phyloP scores from a whole-genome alignment of 2,329 filamentous ascomycete genomes.

The Cladophialophora exuberans region DNA sequence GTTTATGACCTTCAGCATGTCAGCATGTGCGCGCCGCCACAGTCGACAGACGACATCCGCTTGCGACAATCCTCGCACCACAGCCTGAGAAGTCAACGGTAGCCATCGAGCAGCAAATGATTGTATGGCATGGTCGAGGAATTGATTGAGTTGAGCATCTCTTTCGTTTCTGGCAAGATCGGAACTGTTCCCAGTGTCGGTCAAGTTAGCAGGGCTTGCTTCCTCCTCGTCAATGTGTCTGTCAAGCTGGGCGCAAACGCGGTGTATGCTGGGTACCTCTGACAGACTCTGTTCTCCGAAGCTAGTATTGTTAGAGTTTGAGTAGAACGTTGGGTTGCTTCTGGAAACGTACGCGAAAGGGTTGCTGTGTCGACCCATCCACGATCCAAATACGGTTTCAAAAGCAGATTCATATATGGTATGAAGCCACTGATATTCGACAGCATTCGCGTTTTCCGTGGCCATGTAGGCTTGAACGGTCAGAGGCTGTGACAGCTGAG shows the following conservation, averaged over 20 bases:
- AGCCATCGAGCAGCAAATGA: constrained; percentile 39
- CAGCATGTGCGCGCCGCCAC: constrained; percentile 44
- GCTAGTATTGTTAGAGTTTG: constrained; percentile 7
- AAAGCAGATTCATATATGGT: constrained; percentile 43
- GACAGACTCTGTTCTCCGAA: constrained; percentile 23
- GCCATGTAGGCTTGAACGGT: neutral
- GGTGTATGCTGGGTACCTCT: constrained; percentile 26
- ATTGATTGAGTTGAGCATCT: constrained; percentile 35
- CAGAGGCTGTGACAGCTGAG: constrained; percentile 8
- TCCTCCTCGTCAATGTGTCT: constrained; percentile 40
- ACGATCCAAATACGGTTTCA: constrained; percentile 47
- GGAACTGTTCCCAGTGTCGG: constrained; percentile 12
- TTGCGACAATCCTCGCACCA: constrained; percentile 2
- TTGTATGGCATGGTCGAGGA: constrained; percentile 34
- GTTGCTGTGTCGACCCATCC: constrained; percentile 48
- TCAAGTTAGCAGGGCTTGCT: constrained; percentile 1
- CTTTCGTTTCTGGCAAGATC: constrained; percentile 21
- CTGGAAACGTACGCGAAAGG: constrained; percentile 44
- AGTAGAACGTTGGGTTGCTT: neutral
- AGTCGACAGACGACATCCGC: constrained; percentile 32
- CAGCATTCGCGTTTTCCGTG: constrained; percentile 1
- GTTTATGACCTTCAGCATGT: constrained; percentile 48
- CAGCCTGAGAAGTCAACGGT: constrained; percentile 23
- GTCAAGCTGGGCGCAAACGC: constrained; percentile 25
- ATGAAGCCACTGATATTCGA: constrained; percentile 29